These are phyloP conservation scores for Penicillium coprophilum DNA, from an alignment of 495 filamentous ascomycete genomes.

Conservation along the genomic window DNA sequence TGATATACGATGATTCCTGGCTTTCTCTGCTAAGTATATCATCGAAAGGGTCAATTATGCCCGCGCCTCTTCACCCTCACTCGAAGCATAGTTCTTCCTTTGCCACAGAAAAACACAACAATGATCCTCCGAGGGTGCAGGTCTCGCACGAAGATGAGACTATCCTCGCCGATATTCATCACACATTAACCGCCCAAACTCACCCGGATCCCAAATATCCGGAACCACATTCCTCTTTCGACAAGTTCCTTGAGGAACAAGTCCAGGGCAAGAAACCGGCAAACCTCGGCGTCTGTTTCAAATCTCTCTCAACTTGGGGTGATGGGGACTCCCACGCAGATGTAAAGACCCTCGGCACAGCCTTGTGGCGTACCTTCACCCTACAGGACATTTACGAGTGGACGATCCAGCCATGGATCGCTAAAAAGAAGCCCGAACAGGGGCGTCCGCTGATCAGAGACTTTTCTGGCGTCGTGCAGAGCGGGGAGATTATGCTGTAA, in stretches of 20 bases:
- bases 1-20: not conserved
- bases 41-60: constrained; percentile 27
- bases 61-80: constrained; percentile 32
- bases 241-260: constrained; percentile 40
- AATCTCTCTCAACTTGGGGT: constrained; percentile 41
- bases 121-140: constrained; percentile 31
- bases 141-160: constrained; percentile 36
- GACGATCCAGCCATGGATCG: constrained; percentile 39
- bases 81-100: constrained; percentile 27
- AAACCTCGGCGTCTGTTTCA: constrained; percentile 39
- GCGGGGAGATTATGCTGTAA: constrained; percentile 71
- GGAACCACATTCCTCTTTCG: constrained; percentile 40
- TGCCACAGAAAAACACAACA: constrained; percentile 18
- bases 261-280: constrained; percentile 34
- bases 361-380: constrained; percentile 39
- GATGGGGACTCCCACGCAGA: constrained; percentile 31
- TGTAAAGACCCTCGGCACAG: constrained; percentile 36
- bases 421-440: constrained; percentile 29
- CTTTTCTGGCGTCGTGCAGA: constrained; percentile 67
- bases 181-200: constrained; percentile 30
- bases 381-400: constrained; percentile 41
- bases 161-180: constrained; percentile 39
- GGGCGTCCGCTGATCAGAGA: constrained; percentile 45
- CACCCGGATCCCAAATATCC: constrained; percentile 22
- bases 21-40: not conserved